A percentile compares a stretch with the other conserved stretches of the same genome.
These are phyloP conservation scores for Tephrocybe sp. DNA, from an alignment of 768 basidiomycete genomes.

Conservation along the genomic window DNA sequence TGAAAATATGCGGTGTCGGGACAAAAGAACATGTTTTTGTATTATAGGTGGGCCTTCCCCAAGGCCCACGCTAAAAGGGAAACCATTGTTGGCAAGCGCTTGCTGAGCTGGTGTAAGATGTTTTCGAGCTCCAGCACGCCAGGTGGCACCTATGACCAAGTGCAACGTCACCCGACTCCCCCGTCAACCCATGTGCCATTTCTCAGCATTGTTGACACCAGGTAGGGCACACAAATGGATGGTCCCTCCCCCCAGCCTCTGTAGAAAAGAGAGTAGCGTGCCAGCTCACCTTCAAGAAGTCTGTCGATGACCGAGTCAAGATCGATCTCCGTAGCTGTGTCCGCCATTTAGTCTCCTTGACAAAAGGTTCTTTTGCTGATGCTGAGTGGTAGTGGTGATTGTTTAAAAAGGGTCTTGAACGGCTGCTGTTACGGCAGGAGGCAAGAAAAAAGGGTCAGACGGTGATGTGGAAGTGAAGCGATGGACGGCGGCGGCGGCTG, in stretches of 20 bases:
- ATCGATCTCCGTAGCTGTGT: conserved; percentile 90
- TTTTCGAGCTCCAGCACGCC: conserved; percentile 3
- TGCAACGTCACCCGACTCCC: not conserved
- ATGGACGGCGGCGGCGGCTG: conserved; percentile 8
- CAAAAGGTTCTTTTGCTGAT: conserved; percentile 8
- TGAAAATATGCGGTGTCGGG: conserved; percentile 1
- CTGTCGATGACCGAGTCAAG: conserved; percentile 99
- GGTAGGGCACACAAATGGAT: not conserved
- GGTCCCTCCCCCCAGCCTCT: not conserved
- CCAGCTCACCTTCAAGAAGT: conserved; percentile 86
- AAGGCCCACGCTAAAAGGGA: not conserved
- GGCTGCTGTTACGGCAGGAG: conserved; percentile 12
- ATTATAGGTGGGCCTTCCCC: not conserved
- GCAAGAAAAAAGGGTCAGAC: conserved; percentile 15
- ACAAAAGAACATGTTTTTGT: conserved; percentile 1
- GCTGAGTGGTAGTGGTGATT: conserved; percentile 8
- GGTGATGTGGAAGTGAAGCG: not conserved
- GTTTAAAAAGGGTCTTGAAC: not conserved
- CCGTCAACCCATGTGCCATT: not conserved
- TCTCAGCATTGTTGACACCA: not conserved
- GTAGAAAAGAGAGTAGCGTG: conserved; percentile 9
- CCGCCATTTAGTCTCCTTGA: conserved; percentile 54
- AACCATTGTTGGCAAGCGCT: not conserved
- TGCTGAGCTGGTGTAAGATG: not conserved
- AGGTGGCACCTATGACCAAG: conserved; percentile 14